A percentile compares a stretch with the other conserved stretches of the same genome.
phyloP scores from a whole-genome alignment of 2,329 filamentous ascomycete genomes.

The Pseudogymnoascus sp. region DNA sequence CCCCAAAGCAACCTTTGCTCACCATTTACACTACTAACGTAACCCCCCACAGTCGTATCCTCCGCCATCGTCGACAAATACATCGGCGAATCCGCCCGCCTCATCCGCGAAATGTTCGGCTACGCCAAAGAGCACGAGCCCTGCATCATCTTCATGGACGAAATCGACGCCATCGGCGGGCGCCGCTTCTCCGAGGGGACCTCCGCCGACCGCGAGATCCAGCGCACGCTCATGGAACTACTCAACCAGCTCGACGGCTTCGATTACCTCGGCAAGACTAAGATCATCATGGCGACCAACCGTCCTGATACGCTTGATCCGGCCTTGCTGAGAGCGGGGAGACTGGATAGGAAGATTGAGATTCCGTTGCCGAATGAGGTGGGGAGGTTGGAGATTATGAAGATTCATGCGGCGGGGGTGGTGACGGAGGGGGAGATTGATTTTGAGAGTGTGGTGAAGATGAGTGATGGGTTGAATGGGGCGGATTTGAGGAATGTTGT shows the following conservation, averaged over 20 bases:
- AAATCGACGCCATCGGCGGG: constrained; percentile 97
- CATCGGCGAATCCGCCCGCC: constrained; percentile 91
- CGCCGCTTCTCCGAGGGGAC: constrained; percentile 95
- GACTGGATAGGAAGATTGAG: constrained; percentile 95
- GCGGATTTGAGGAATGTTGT: constrained; percentile 96
- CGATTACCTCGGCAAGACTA: constrained; percentile 98
- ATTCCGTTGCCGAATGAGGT: constrained; percentile 97
- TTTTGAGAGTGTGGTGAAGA: constrained; percentile 98
- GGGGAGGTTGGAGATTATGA: constrained; percentile 89
- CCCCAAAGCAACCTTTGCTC: neutral
- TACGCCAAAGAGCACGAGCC: constrained; percentile 99
- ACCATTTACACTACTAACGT: constrained; percentile 17
- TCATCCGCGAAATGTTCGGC: constrained; percentile 99
- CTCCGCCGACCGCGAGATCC: constrained; percentile 94
- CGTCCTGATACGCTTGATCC: constrained; percentile 93
- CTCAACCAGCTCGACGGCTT: constrained; percentile 98
- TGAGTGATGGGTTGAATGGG: constrained; percentile 97
- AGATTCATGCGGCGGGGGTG: constrained; percentile 87
- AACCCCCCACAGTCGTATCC: constrained; percentile 64
- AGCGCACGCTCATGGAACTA: constrained; percentile 96
- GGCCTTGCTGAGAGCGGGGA: constrained; percentile 81
- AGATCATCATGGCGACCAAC: constrained; percentile 99
- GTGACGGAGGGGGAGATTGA: constrained; percentile 91
- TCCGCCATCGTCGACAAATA: constrained; percentile 99
- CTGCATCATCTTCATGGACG: constrained; percentile 99